Conservation (phyloP, 768 basidiomycete species). For the Aureoboletus auriporus region DNA sequence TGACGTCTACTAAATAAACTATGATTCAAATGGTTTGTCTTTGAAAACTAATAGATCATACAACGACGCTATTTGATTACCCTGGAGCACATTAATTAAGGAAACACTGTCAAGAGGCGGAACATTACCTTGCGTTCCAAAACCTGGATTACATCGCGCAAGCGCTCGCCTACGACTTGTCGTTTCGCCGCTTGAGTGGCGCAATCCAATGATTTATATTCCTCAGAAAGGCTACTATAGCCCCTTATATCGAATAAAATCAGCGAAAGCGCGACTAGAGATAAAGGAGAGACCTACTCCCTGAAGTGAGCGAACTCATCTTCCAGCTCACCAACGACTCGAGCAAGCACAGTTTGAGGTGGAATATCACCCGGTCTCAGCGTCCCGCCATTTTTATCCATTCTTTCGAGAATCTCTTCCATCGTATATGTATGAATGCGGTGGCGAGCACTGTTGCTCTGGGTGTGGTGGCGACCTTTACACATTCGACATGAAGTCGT, state of each 20-base stretch:
- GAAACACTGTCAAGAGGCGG: background rate
- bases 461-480: constrained; percentile 34
- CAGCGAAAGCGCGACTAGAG: background rate
- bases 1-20: background rate
- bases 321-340: constrained; percentile 85
- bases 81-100: constrained; percentile 41
- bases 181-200: constrained; percentile 77
- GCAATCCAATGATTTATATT: constrained; percentile 88
- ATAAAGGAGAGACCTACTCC: constrained; percentile 50
- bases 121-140: constrained; percentile 80
- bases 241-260: constrained; percentile 49
- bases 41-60: constrained; percentile 80
- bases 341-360: constrained; percentile 81
- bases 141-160: constrained; percentile 87
- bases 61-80: constrained; percentile 89
- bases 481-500: constrained; percentile 63
- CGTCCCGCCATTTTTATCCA: constrained; percentile 22
- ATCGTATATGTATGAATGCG: constrained; percentile 10
- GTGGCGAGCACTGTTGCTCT: background rate
- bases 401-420: constrained; percentile 24
- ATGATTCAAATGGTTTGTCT: constrained; percentile 47
- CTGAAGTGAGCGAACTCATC: constrained; percentile 96
- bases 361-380: constrained; percentile 44
- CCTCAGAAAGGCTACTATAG: constrained; percentile 86
- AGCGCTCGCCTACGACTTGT: constrained; percentile 81